Evolutionary conservation across 352 stramenopile species (phyloP).

Genomic region (Phytophthora crassamura): DNA sequence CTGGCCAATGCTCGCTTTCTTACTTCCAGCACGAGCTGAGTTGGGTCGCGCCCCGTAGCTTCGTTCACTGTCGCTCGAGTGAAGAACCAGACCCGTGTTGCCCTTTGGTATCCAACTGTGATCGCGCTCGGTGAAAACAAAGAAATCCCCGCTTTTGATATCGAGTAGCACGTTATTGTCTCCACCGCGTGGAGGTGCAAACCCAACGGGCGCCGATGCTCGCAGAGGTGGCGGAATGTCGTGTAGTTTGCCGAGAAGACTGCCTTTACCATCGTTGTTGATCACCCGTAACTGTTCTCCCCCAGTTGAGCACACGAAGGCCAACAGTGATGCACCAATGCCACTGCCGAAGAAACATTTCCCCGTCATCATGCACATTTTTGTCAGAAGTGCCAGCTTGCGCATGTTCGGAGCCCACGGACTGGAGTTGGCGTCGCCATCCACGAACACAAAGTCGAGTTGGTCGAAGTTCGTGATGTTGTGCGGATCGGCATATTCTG

Average conservation of each 20-base stretch:
- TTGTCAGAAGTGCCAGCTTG: conserved; percentile 68
- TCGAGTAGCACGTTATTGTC: conserved; percentile 64
- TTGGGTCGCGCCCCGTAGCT: conserved; percentile 70
- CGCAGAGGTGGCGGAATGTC: conserved; percentile 43
- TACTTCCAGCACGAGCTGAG: conserved; percentile 66
- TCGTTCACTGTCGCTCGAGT: conserved; percentile 64
- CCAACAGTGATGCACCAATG: conserved; percentile 62
- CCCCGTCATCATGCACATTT: conserved; percentile 91
- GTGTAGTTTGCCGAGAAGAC: conserved; percentile 48
- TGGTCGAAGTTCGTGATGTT: conserved; percentile 83
- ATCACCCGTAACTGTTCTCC: conserved; percentile 66
- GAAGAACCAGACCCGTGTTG: conserved; percentile 76
- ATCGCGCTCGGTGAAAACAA: conserved; percentile 45
- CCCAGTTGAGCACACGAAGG: conserved; percentile 77
- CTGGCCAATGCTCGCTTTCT: conserved; percentile 36
- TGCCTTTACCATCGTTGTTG: conserved; percentile 69
- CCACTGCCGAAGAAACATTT: conserved; percentile 81
- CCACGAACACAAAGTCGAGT: conserved; percentile 84
- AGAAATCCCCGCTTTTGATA: conserved; percentile 79
- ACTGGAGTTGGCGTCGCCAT: conserved; percentile 65
- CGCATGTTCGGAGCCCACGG: conserved; percentile 69
- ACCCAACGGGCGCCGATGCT: conserved; percentile 14
- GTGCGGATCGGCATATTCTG: conserved; percentile 63
- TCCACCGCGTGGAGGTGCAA: conserved; percentile 19
- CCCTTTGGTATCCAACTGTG: conserved; percentile 69